A percentile compares a stretch with the other conserved stretches of the same genome.
Conservation (phyloP, 2,329 filamentous ascomycete genomes). For the Phoma herbarum region DNA sequence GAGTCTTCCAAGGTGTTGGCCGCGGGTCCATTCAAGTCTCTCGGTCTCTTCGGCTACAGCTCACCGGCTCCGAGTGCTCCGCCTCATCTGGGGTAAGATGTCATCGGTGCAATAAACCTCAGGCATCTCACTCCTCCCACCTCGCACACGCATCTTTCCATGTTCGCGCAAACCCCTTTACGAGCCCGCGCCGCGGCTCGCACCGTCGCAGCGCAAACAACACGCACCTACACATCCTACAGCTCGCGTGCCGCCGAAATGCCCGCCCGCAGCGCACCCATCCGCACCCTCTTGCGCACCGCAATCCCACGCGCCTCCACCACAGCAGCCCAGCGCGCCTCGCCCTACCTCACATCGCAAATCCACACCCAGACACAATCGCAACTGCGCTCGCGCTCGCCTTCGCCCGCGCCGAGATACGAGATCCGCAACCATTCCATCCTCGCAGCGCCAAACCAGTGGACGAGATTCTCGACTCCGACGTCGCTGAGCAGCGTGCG, state of each 20-base stretch:
- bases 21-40: background rate
- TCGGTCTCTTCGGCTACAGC: constrained; percentile 2
- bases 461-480: constrained; percentile 47
- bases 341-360: constrained; percentile 33
- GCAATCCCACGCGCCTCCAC: constrained; percentile 38
- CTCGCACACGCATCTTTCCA: constrained; percentile 6
- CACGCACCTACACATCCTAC: constrained; percentile 30
- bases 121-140: constrained; percentile 12
- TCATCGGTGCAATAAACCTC: constrained; percentile 14
- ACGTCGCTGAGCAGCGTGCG: constrained; percentile 43
- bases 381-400: constrained; percentile 33
- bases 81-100: constrained; percentile 12
- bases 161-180: constrained; percentile 18
- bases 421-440: constrained; percentile 37
- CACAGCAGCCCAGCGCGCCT: constrained; percentile 34
- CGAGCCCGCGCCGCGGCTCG: constrained; percentile 12
- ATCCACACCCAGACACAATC: constrained; percentile 23
- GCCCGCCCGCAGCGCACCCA: constrained; percentile 34
- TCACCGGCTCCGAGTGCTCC: constrained; percentile 11
- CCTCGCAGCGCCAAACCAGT: constrained; percentile 37
- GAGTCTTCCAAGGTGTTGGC: background rate
- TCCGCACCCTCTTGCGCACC: constrained; percentile 43
- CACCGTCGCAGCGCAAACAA: constrained; percentile 16
- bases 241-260: constrained; percentile 33
- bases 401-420: constrained; percentile 39